These are phyloP conservation scores for Lasiodiplodia sp. DNA, from an alignment of 2,329 filamentous ascomycete genomes.

Conservation along the genomic window DNA sequence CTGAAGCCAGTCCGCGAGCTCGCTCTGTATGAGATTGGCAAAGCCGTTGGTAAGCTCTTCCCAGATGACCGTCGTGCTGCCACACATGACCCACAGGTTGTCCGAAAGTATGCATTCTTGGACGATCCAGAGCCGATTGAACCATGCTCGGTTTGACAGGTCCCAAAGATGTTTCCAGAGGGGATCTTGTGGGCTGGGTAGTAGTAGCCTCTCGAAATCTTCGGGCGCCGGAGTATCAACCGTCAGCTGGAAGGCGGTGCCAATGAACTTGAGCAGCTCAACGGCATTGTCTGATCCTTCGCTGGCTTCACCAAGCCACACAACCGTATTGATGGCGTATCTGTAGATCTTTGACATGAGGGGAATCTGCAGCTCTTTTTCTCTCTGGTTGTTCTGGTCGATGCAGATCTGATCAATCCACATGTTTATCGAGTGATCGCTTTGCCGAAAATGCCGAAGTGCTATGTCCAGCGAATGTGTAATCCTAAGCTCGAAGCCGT, in stretches of 20 bases:
- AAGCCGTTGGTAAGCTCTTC: constrained; percentile 38
- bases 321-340: constrained; percentile 39
- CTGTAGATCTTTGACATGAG: constrained; percentile 39
- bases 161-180: constrained; percentile 36
- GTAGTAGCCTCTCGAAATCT: constrained; percentile 35
- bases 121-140: constrained; percentile 38
- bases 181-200: constrained; percentile 32
- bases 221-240: constrained; percentile 33
- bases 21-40: constrained; percentile 30
- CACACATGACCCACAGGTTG: constrained; percentile 36
- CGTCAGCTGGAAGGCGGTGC: constrained; percentile 32
- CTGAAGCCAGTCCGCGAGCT: constrained; percentile 32
- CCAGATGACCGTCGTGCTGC: constrained; percentile 34
- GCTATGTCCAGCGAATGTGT: constrained; percentile 35
- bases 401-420: constrained; percentile 40
- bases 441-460: constrained; percentile 33
- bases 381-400: constrained; percentile 35
- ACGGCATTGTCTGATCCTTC: constrained; percentile 34
- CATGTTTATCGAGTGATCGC: constrained; percentile 35
- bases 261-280: constrained; percentile 33
- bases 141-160: constrained; percentile 36
- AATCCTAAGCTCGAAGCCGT: constrained; percentile 32
- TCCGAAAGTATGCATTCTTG: constrained; percentile 38
- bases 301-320: constrained; percentile 39
- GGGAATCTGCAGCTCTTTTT: constrained; percentile 39